These are phyloP conservation scores for Agaricus blazei DNA, from an alignment of 768 basidiomycete species.

Conservation along the genomic window DNA sequence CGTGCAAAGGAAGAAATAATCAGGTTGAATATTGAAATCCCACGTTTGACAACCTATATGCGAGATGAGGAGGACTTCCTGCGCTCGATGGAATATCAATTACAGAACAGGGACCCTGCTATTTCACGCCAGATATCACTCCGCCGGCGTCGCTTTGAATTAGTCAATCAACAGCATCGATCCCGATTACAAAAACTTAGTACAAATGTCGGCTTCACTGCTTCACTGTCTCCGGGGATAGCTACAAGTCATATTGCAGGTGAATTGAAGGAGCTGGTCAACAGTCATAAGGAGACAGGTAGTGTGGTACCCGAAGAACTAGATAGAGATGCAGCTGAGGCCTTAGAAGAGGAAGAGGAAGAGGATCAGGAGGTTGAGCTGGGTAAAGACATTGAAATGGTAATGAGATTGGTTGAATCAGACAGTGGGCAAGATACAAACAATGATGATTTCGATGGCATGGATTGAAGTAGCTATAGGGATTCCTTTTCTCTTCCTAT, in stretches of 20 bases:
- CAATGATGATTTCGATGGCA: not conserved
- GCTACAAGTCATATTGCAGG: not conserved
- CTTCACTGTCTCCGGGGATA: not conserved
- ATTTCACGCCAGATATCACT: not conserved
- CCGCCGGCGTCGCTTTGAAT: not conserved
- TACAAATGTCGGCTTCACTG: not conserved
- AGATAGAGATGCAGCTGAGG: not conserved
- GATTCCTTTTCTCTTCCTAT: too few species aligned
- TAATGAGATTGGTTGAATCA: not conserved
- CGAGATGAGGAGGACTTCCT: slow-evolving; percentile 5
- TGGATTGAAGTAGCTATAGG: not conserved
- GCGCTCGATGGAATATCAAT: not conserved
- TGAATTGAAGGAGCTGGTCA: not conserved
- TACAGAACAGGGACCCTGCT: not conserved
- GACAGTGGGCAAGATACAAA: too few species aligned
- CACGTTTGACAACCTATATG: slow-evolving; percentile 1
- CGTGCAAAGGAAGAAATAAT: slow-evolving; percentile 6
- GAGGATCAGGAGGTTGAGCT: not conserved
- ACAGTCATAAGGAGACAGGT: not conserved
- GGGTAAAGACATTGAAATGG: not conserved
- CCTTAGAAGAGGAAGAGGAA: not conserved
- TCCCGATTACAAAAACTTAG: not conserved
- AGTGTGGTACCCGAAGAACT: not conserved
- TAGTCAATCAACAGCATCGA: not conserved
- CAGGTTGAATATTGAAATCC: slow-evolving; percentile 8